Evolutionary conservation across 495 filamentous ascomycete species (phyloP).

Genomic region (Rusavskia elegans): DNA sequence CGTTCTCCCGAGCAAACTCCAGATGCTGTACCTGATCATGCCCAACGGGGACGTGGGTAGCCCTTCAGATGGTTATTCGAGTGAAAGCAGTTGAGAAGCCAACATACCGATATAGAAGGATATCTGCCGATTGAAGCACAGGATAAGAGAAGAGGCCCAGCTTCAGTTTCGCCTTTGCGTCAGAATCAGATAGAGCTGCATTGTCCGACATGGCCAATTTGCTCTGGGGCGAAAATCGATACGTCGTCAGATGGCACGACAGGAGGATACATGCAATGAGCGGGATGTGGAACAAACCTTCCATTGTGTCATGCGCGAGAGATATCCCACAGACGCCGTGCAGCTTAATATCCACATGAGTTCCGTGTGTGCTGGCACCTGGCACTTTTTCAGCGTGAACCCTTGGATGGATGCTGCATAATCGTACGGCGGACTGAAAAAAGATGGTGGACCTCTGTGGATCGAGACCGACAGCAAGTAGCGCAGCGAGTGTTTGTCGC

Average conservation of each 20-base stretch:
- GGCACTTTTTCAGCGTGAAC: neutral
- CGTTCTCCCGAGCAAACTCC: constrained; percentile 76
- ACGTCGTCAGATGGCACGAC: neutral
- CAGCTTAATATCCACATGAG: constrained; percentile 95
- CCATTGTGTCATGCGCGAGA: constrained; percentile 96
- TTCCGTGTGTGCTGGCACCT: constrained; percentile 69
- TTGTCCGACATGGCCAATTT: constrained; percentile 49
- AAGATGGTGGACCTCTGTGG: constrained; percentile 66
- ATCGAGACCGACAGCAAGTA: constrained; percentile 74
- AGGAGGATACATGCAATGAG: neutral
- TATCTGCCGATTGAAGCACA: constrained; percentile 88
- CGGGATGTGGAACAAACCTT: constrained; percentile 41
- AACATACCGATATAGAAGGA: constrained; percentile 62
- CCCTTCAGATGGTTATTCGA: constrained; percentile 24
- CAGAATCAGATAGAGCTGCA: constrained; percentile 29
- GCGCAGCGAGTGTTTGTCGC: constrained; percentile 56
- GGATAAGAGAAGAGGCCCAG: constrained; percentile 95
- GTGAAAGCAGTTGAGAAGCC: constrained; percentile 1
- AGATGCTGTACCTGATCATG: constrained; percentile 89
- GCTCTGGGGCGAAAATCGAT: constrained; percentile 31
- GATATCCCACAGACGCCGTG: constrained; percentile 71
- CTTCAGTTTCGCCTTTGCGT: constrained; percentile 44
- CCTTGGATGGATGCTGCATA: neutral
- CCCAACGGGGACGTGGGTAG: constrained; percentile 92
- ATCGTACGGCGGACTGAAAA: constrained; percentile 53